Percentiles rank a stretch among this genome's conserved stretches.
Conservation (phyloP, 225 moss, liverwort and hornwort genomes). For the Lunularia cruciata region DNA sequence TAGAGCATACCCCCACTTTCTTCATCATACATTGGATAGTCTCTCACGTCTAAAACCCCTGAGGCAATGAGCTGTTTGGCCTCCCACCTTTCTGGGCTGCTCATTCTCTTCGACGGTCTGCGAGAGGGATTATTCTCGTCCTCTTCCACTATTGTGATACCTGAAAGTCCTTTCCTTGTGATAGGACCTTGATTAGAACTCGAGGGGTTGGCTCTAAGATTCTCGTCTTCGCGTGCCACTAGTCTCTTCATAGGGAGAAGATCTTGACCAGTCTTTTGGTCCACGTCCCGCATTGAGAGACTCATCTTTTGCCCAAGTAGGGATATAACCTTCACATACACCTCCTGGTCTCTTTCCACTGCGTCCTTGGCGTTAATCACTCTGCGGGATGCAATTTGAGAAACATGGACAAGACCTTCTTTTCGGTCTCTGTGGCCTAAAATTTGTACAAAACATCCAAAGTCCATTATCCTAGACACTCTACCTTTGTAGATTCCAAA, state of each 20-base stretch:
- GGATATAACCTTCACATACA: constrained; percentile 94
- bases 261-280: constrained; percentile 90
- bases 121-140: constrained; percentile 77
- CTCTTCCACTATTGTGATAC: constrained; percentile 88
- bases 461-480: constrained; percentile 94
- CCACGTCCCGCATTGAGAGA: constrained; percentile 89
- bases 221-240: constrained; percentile 58
- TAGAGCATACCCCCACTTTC: constrained; percentile 89
- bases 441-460: constrained; percentile 89
- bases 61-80: constrained; percentile 97
- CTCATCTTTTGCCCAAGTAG: constrained; percentile 83
- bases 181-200: constrained; percentile 65
- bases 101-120: constrained; percentile 91
- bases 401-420: constrained; percentile 86
- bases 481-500: constrained; percentile 77
- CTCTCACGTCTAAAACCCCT: constrained; percentile 81
- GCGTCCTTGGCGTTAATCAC: constrained; percentile 91
- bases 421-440: constrained; percentile 78
- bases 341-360: constrained; percentile 93
- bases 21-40: constrained; percentile 97
- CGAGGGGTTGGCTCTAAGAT: constrained; percentile 72
- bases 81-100: constrained; percentile 95
- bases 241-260: constrained; percentile 83
- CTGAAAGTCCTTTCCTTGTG: constrained; percentile 83
- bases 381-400: constrained; percentile 80